These are phyloP conservation scores for Trichoderma sp. DNA, from an alignment of 2,329 filamentous ascomycete genomes.

Conservation along the genomic window DNA sequence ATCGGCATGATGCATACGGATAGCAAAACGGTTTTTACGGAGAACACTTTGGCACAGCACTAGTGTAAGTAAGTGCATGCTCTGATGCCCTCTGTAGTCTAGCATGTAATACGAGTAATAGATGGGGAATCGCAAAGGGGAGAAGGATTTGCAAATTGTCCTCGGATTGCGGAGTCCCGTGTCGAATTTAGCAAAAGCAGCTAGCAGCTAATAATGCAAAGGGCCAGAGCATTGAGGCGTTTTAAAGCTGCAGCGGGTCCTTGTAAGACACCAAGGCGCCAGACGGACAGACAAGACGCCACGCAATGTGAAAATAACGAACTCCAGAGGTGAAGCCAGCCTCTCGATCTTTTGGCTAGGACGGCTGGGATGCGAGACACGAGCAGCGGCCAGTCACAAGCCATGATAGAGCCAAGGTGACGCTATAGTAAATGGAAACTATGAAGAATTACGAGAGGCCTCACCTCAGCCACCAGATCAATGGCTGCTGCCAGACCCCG, in stretches of 20 bases:
- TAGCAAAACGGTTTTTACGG: neutral
- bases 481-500: neutral
- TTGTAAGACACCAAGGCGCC: neutral
- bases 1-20: slow-evolving; percentile 5
- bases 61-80: neutral
- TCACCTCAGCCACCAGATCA: slow-evolving; percentile 6
- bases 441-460: neutral
- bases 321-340: neutral
- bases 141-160: neutral
- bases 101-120: neutral
- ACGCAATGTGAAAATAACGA: neutral
- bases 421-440: neutral
- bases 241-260: neutral
- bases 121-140: neutral
- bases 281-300: neutral
- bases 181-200: neutral
- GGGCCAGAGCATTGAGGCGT: neutral
- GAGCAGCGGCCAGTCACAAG: neutral
- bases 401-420: neutral
- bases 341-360: neutral
- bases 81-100: neutral
- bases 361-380: neutral
- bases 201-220: neutral
- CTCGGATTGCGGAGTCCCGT: neutral
- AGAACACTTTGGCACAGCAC: neutral